phyloP scores from a whole-genome alignment of 805 yeast genomes.

The Yarrowia sp. region DNA sequence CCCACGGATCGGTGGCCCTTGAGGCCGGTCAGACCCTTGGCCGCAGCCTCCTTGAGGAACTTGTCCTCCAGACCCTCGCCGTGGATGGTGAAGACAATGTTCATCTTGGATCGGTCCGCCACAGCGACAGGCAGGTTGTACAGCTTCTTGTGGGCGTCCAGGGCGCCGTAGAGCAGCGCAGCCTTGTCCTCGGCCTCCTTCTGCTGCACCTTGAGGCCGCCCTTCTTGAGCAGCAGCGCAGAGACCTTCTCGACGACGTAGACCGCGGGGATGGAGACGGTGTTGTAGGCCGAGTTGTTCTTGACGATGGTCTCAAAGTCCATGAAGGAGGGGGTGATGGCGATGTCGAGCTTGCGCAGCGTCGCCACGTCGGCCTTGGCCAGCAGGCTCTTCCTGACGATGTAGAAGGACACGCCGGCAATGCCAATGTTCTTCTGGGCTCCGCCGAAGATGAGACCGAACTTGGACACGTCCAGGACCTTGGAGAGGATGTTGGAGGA shows the following conservation, averaged over 20 bases:
- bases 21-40: conserved; percentile 63
- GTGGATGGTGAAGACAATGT: conserved; percentile 80
- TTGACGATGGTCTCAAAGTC: conserved; percentile 82
- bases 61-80: conserved; percentile 59
- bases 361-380: conserved; percentile 58
- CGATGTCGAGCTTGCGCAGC: conserved; percentile 58
- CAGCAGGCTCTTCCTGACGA: conserved; percentile 76
- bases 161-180: conserved; percentile 54
- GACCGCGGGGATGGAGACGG: conserved; percentile 89
- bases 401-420: conserved; percentile 92
- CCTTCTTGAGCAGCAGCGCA: conserved; percentile 56
- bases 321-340: conserved; percentile 83
- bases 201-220: conserved; percentile 71
- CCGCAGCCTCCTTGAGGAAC: conserved; percentile 68
- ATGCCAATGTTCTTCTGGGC: conserved; percentile 98
- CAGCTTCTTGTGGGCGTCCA: conserved; percentile 64
- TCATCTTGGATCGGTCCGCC: conserved; percentile 78
- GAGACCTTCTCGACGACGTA: conserved; percentile 82
- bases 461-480: conserved; percentile 74
- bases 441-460: conserved; percentile 91
- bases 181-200: conserved; percentile 62
- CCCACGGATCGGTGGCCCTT: conserved; percentile 98
- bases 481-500: conserved; percentile 89
- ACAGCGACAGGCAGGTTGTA: conserved; percentile 65
- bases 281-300: conserved; percentile 92